Percentiles rank a stretch among this genome's conserved stretches.
Conservation (phyloP, 2,329 filamentous ascomycete species). For the Fusarium sp. region DNA sequence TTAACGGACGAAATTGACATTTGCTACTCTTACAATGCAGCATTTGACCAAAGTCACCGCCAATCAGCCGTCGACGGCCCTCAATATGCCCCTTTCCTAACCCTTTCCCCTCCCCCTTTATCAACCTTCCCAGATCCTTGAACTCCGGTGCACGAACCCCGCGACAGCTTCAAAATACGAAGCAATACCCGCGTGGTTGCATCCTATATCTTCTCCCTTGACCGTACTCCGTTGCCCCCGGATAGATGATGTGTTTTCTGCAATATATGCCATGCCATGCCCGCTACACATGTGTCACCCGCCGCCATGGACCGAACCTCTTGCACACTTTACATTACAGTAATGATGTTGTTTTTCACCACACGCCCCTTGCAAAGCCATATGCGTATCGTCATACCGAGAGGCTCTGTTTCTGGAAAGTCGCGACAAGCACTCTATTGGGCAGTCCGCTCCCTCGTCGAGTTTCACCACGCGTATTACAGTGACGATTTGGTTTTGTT, state of each 20-base stretch:
- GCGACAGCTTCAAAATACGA: slow-evolving; percentile 12
- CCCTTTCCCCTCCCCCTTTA: slow-evolving; percentile 14
- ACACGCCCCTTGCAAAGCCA: slow-evolving; percentile 21
- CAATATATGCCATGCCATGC: slow-evolving; percentile 17
- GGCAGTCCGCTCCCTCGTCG: slow-evolving; percentile 30
- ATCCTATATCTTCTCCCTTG: slow-evolving; percentile 19
- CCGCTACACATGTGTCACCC: slow-evolving; percentile 23
- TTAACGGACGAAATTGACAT: not conserved
- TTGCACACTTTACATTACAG: not conserved
- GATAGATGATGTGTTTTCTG: slow-evolving; percentile 5
- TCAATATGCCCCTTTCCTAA: not conserved
- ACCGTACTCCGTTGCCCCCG: slow-evolving; percentile 16
- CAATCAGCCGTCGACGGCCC: slow-evolving; percentile 4
- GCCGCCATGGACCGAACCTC: slow-evolving; percentile 22
- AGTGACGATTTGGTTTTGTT: slow-evolving; percentile 24
- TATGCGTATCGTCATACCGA: slow-evolving; percentile 27
- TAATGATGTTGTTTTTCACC: slow-evolving; percentile 7
- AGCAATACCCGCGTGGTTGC: slow-evolving; percentile 10
- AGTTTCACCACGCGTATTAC: slow-evolving; percentile 20
- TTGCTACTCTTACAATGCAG: not conserved
- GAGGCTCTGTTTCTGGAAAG: slow-evolving; percentile 33
- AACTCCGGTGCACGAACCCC: slow-evolving; percentile 9
- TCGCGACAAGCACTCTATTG: slow-evolving; percentile 42
- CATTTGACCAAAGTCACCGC: not conserved
- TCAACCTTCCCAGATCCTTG: slow-evolving; percentile 1